Evolutionary conservation across 2,329 filamentous ascomycete species (phyloP).

Genomic region (Raffaelea ambrosiae): DNA sequence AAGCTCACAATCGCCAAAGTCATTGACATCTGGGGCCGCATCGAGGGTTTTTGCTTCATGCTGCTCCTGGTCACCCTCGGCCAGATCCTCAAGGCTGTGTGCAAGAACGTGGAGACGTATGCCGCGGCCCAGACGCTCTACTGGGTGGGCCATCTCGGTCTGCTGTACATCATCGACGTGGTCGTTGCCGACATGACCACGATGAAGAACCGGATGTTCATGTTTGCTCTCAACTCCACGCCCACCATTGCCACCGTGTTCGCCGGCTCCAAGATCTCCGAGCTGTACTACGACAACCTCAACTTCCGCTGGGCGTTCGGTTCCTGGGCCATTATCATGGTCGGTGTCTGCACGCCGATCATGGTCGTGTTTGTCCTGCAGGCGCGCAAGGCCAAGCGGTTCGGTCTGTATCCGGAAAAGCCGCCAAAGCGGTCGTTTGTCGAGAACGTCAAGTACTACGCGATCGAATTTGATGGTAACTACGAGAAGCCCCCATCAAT

Average conservation of each 20-base stretch:
- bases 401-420: slow-evolving; percentile 36
- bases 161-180: slow-evolving; percentile 36
- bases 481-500: background rate
- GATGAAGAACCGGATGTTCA: slow-evolving; percentile 55
- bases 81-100: slow-evolving; percentile 60
- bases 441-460: slow-evolving; percentile 43
- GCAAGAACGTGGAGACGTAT: slow-evolving; percentile 50
- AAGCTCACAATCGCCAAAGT: slow-evolving; percentile 59
- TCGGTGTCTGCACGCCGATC: slow-evolving; percentile 49
- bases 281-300: slow-evolving; percentile 38
- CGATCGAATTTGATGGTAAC: slow-evolving; percentile 51
- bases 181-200: slow-evolving; percentile 60
- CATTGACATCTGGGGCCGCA: slow-evolving; percentile 57
- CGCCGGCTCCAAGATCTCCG: slow-evolving; percentile 47
- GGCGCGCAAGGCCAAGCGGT: slow-evolving; percentile 47
- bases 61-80: slow-evolving; percentile 39
- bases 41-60: slow-evolving; percentile 50
- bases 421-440: slow-evolving; percentile 32
- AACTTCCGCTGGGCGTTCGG: slow-evolving; percentile 63
- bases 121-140: slow-evolving; percentile 60
- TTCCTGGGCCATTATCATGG: slow-evolving; percentile 55
- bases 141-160: slow-evolving; percentile 42
- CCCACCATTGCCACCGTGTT: slow-evolving; percentile 60
- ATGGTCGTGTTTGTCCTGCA: slow-evolving; percentile 48
- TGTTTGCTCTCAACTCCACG: slow-evolving; percentile 55